Evolutionary conservation across 805 yeast species (phyloP), one percentile per base, ranked within the genome.

Genomic region (Pichia exigua): DNA sequence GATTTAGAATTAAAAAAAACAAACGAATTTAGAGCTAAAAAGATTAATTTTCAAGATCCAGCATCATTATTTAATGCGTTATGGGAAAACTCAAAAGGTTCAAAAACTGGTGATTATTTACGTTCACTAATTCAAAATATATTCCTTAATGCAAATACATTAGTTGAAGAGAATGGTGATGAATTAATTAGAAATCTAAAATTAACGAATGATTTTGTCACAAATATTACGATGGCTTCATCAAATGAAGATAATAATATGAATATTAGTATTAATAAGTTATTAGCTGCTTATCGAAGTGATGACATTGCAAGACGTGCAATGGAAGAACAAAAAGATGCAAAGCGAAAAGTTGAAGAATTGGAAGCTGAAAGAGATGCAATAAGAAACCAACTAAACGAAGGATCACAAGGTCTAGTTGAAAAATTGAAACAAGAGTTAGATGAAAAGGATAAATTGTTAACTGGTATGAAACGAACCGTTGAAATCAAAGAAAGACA

Each of bases 261-360:
- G 57, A 87, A 85, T 49, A 79, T 86, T 46, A 87, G 95, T 1
- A 82, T 91, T 38, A 89, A 87, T 60, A 73, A 81, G 50, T 71
- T 92, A 45, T 73, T 81, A 53, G 82, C 88, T 43, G 76, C 86
- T 27, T 73, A 91, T 61, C 82, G 83, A 58, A 87, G 96, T 0
- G 97, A 92, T 64, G 95, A 88, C 49, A 83, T 84, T 68, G 95
- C 95, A 13, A 74, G 82, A 48, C 75, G 85, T 54, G 95, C 96
- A 63, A 72, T 56, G 57, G 67, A 53, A 65, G 77, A 74, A 53
- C 67, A 69, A n/a, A 72, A 67, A 46, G 71, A 65, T 22, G 72
- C 69, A 38, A 68, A 69, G 53, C 69, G 65, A 51, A 59, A 65
- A 17, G 72, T 70, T 9, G 70, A 67, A 18, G 73, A 72, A 55